Evolutionary conservation across 1,139 yeast species (phyloP), one percentile per base, ranked within the genome.

Genomic region (Nadsonia starkeyi-henricii): DNA sequence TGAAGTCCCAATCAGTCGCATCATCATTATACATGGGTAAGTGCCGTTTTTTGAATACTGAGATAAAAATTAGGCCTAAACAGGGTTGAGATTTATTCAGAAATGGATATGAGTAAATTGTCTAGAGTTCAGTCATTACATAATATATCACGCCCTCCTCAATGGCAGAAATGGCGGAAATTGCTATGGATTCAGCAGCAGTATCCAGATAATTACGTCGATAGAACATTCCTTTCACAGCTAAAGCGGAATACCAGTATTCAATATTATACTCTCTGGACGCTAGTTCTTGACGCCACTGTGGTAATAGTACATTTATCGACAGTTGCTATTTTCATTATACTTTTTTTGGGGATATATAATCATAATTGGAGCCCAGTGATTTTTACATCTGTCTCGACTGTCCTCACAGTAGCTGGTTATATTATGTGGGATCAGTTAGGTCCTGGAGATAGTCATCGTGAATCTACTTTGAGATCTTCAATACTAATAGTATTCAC

Each of bases 191-290:
- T 84, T 44, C 74, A 75, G 52, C 96, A 89, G 60, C 85, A 85
- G 15, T 89, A 80, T 59, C 95, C 95, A 0, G 98, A 91, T 62
- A 91, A 88, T 63, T 85, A 85, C 65, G 91, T 95, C 1, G 94
- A 88, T 60, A 66, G 68, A 9, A 76, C 89, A 8, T 91, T 91
- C 60, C 68, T 88, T 18, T 78, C 88, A 2, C 94, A 82, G 60
- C 71, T 89, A 55, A 78, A 80, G 56, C 70, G 93, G 45, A 86
- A 86, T 65, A 72, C 86, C 36, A 80, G 88, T 13, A 91, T 85
- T 41, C 76, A 77, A 39, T 72, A 74, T 52, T 81, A 86, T 62
- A 74, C 85, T 0, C 81, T 76, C 57, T 68, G 72, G 68, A 74
- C 79, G 45, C 67, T 86, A 18, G 73, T 75, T 5, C 70, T 71